Base-by-base conservation (phyloP, 164 flowering plant genomes). In the Tetracentron sinense region DNA sequence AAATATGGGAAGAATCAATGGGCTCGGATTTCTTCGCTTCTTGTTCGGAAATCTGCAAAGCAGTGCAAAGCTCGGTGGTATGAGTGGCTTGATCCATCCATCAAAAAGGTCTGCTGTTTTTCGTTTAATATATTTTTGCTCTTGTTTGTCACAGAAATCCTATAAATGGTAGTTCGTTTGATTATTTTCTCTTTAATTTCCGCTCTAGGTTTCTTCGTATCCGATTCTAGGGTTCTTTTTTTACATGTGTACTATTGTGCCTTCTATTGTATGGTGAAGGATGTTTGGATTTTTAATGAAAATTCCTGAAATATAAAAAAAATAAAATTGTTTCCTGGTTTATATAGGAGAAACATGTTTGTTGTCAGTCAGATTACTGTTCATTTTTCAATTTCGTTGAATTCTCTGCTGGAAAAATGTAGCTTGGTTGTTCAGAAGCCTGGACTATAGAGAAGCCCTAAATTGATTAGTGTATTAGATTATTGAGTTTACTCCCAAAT, bases 41-140 rank as follows among this genome's bases (percentile, higher is more conserved):
- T 94, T 4, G 98, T 89, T 29, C 84, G 97, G 7, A 94, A 91
- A 76, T 94, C 98, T 1, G 98, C 97, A 2, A 91, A 94, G 74
- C 97, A 94, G 75, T 91, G 97, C 66, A 94, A 94, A 64, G 96
- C 98, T 64, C 80, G 97, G 38, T 94, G 98, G 98, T 89, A 94
- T 58, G 98, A 94, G 75, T 94, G 97, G 98, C 98, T 94, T 51
- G 98, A 94, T 68, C 98, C 98, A 28, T 94, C 98, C 61, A 91
- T 94, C 30, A 94, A 91, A 52, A 94, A 94, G 90, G 98, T 87
- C 48, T 15, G 63, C 42, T 2, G 19, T 22, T 42, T 20, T 7
- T 12, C 20, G 8, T 49, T 49, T 35, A 21, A 47, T 49, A 26
- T 58, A 15, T 35, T 28, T 21, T 20, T 46, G 48, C 19, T 57